Evolutionary conservation across 805 yeast species (phyloP).

Genomic region (Sugiyamaella mastotermitis): DNA sequence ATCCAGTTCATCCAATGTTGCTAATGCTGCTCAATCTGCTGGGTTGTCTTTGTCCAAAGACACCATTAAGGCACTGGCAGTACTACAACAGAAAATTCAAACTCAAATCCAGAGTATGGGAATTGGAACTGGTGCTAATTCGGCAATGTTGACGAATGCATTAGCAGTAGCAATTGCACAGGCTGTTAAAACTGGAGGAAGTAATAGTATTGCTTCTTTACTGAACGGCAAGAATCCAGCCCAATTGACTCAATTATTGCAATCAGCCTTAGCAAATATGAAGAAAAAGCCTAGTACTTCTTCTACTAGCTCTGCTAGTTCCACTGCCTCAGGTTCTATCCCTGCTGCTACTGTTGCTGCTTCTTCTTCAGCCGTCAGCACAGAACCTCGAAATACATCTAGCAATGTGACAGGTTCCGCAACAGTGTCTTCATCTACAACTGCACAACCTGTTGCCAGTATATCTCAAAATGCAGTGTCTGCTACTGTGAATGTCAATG

Average conservation of each 20-base stretch:
- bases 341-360: not conserved
- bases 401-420: slow-evolving; percentile 8
- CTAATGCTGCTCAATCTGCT: slow-evolving; percentile 11
- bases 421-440: slow-evolving; percentile 9
- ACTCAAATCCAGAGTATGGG: slow-evolving; percentile 72
- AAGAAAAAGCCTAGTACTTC: slow-evolving; percentile 8
- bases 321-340: slow-evolving; percentile 3
- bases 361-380: not conserved
- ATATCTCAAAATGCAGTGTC: not conserved
- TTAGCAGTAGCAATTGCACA: slow-evolving; percentile 89
- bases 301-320: slow-evolving; percentile 5
- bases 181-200: slow-evolving; percentile 57
- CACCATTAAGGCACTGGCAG: slow-evolving; percentile 68
- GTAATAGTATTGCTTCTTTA: slow-evolving; percentile 20
- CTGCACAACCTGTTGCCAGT: slow-evolving; percentile 3
- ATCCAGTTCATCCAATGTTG: slow-evolving; percentile 4
- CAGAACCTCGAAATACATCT: slow-evolving; percentile 2
- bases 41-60: slow-evolving; percentile 41
- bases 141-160: slow-evolving; percentile 82
- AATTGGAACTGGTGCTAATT: slow-evolving; percentile 73
- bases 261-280: slow-evolving; percentile 18
- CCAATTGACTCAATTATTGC: slow-evolving; percentile 20
- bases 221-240: slow-evolving; percentile 22
- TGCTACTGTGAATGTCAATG: slow-evolving; percentile 1
- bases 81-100: slow-evolving; percentile 80